These are phyloP conservation scores for Knoxdaviesia capensis DNA, from an alignment of 2,329 filamentous ascomycete species.

Conservation along the genomic window DNA sequence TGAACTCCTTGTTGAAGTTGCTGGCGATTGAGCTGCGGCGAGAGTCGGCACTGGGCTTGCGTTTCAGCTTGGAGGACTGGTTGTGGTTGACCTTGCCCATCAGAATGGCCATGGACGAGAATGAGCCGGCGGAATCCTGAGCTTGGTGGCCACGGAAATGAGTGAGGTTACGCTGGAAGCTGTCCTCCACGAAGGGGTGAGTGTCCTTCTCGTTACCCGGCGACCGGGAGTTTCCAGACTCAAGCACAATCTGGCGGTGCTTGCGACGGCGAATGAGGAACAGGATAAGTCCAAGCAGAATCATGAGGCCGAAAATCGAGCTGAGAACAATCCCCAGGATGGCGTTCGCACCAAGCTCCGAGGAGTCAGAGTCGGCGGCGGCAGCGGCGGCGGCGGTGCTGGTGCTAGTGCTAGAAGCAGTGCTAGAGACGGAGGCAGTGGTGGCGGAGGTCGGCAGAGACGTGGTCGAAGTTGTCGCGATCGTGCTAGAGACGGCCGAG, in stretches of 20 bases:
- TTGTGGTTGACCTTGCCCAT: constrained; percentile 26
- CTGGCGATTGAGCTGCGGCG: constrained; percentile 29
- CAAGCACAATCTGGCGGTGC: constrained; percentile 26
- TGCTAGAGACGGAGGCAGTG: constrained; percentile 9
- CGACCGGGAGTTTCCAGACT: neutral
- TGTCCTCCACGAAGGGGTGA: constrained; percentile 20
- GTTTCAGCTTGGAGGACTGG: constrained; percentile 16
- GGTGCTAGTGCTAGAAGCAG: constrained; percentile 10
- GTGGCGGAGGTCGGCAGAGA: constrained; percentile 8
- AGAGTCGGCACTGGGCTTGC: constrained; percentile 36
- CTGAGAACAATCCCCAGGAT: constrained; percentile 71
- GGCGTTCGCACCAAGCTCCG: constrained; percentile 19
- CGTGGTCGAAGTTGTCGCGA: constrained; percentile 5
- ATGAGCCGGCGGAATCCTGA: constrained; percentile 33
- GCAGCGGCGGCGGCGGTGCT: constrained; percentile 9
- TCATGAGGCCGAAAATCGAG: constrained; percentile 53
- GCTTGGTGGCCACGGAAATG: constrained; percentile 30
- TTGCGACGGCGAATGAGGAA: constrained; percentile 33
- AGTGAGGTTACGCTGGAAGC: constrained; percentile 9
- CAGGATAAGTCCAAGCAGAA: constrained; percentile 50
- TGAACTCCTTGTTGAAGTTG: constrained; percentile 41
- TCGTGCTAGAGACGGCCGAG: constrained; percentile 6
- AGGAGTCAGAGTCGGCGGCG: constrained; percentile 9
- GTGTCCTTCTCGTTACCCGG: constrained; percentile 31
- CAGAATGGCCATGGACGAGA: constrained; percentile 43